Percentiles rank a stretch among this genome's conserved stretches.
Conservation (phyloP, 306 rosid genomes). For the Crataegus laevigata region DNA sequence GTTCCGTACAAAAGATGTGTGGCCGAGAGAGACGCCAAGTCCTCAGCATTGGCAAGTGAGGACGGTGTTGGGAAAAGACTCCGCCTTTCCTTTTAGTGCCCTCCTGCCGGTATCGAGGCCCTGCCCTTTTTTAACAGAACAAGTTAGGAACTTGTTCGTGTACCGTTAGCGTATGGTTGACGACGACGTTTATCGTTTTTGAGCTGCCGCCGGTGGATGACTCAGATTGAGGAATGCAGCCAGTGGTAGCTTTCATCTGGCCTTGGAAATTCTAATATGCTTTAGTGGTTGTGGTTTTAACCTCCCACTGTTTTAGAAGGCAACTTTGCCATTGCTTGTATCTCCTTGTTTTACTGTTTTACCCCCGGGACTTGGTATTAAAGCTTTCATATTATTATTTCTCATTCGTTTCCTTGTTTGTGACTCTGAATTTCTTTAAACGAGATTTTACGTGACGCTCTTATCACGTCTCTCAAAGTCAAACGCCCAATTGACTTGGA, state of each 20-base stretch:
- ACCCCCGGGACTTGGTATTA: neutral
- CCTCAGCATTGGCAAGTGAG: constrained; percentile 14
- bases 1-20: constrained; percentile 68
- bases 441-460: too few relatives aligned
- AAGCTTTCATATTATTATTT: neutral
- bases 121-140: neutral
- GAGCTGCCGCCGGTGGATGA: neutral
- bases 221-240: neutral
- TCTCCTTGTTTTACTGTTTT: neutral
- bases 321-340: neutral
- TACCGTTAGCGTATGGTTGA: neutral
- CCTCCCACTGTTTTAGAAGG: neutral
- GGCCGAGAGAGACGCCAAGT: constrained; percentile 28
- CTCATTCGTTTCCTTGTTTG: constrained; percentile 5
- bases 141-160: neutral
- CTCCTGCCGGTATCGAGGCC: neutral
- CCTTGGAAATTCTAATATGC: neutral
- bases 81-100: constrained; percentile 42
- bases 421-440: constrained; percentile 15
- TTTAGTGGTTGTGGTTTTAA: neutral
- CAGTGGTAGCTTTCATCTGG: neutral
- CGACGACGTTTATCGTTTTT: too few relatives aligned
- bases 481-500: neutral
- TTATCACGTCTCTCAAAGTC: too few relatives aligned
- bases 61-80: constrained; percentile 41